A percentile compares a stretch with the other conserved stretches of the same genome.
These are phyloP conservation scores for Mrakia frigida DNA, from an alignment of 768 basidiomycete genomes.

Conservation along the genomic window DNA sequence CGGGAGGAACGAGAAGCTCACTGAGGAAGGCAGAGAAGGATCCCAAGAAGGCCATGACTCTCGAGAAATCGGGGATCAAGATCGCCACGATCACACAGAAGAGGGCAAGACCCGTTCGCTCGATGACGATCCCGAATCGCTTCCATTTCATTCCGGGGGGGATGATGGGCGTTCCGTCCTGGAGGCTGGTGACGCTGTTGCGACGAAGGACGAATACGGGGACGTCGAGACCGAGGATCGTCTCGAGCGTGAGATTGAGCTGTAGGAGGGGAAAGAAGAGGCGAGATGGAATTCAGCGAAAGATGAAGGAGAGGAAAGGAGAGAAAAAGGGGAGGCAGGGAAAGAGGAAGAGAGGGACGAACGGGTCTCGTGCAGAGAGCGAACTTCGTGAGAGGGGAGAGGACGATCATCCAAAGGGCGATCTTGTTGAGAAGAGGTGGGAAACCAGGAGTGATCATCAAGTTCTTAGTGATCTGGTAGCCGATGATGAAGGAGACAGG, in stretches of 20 bases:
- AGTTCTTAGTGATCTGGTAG: slow-evolving; percentile 71
- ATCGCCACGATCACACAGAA: slow-evolving; percentile 67
- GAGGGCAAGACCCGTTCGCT: slow-evolving; percentile 57
- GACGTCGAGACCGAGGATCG: slow-evolving; percentile 62
- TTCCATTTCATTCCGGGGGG: slow-evolving; percentile 35
- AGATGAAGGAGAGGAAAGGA: not conserved
- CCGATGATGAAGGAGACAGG: not conserved
- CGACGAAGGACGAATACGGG: slow-evolving; percentile 20
- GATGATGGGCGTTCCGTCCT: slow-evolving; percentile 39
- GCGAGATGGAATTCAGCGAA: not conserved
- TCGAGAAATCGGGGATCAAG: slow-evolving; percentile 34
- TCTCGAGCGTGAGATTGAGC: slow-evolving; percentile 78
- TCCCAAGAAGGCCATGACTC: slow-evolving; percentile 77
- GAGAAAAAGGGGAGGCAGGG: no score
- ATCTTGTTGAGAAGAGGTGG: slow-evolving; percentile 63
- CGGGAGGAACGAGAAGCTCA: not conserved
- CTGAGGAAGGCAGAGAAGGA: slow-evolving; percentile 12
- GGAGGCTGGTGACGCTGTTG: slow-evolving; percentile 33
- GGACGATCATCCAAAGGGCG: slow-evolving; percentile 80
- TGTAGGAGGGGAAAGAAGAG: slow-evolving; percentile 39
- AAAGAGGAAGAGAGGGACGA: slow-evolving; percentile 39
- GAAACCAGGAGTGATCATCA: slow-evolving; percentile 68
- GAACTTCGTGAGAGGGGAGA: slow-evolving; percentile 68
- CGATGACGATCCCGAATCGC: slow-evolving; percentile 45
- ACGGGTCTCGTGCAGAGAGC: slow-evolving; percentile 76